Base-by-base conservation (phyloP, 2,329 filamentous ascomycete species). In the Fusarium odoratissimum region DNA sequence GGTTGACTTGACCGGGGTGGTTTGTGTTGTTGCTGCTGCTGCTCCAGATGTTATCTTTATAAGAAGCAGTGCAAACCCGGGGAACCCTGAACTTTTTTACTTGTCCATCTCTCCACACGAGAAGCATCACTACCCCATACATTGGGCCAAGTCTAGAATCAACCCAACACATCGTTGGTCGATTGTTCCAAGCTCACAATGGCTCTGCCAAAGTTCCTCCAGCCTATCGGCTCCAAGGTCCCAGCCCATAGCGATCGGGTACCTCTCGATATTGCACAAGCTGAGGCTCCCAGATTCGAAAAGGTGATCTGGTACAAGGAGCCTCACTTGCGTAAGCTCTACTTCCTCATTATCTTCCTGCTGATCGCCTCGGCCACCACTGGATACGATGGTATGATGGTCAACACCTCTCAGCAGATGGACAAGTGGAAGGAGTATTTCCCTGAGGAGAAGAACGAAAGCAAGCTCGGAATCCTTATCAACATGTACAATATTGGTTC, bases 331-430 rank as follows among this genome's bases (percentile, higher is more conserved):
- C 83, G 88, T 58, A 87, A 84, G 77, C 84, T 90, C 16, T 90
- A 90, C 76, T 83, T 83, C 56, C 84, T 85, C 77, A 84, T 83
- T 65, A 79, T 84, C 25, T 84, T 90, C 65, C 83, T 91, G 64
- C 87, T 89, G 79, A 82, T 91, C 63, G 88, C 87, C 17, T 90
- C 89, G 35, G 89, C 89, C 46, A 90, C 88, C 35, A 90, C 88
- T 12, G 88, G 89, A 59, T 91, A 90, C 76, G 89, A 91, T 80
- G 88, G 88, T 61, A 87, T 88, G 85, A 82, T 89, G 67, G 82
- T 89, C 77, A 90, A 90, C 79, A 89, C 87, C 14, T 88, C 86
- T 6, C 87, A 90, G 81, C 85, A 88, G 79, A 87, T 90, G 75
- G 81, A 87, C 66, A 79, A 80, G 23, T 90, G 87, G 87, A 83